A percentile compares a stretch with the other conserved stretches of the same genome.
phyloP scores from a whole-genome alignment of 1,139 yeast genomes.

The Petasospora rhodanensis region DNA sequence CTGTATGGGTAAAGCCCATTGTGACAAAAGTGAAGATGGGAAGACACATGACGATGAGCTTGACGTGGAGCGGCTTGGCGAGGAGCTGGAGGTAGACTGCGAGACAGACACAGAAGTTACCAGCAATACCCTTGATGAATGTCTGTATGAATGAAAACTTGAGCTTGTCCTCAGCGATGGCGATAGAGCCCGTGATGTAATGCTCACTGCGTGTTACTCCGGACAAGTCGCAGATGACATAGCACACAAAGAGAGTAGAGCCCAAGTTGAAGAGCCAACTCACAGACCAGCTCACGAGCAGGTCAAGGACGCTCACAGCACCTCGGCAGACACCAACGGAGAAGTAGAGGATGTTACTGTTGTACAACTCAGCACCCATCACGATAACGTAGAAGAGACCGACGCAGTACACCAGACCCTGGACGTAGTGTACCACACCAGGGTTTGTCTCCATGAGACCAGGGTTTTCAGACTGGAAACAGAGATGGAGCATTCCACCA shows the following conservation, averaged over 20 bases:
- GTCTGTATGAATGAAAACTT: slow-evolving; percentile 50
- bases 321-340: slow-evolving; percentile 63
- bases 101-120: slow-evolving; percentile 69
- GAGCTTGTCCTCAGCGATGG: slow-evolving; percentile 44
- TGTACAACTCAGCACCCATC: slow-evolving; percentile 70
- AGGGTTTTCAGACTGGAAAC: slow-evolving; percentile 49
- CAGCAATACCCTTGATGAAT: slow-evolving; percentile 62
- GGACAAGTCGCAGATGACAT: slow-evolving; percentile 54
- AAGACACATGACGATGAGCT: slow-evolving; percentile 54
- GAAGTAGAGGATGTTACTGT: slow-evolving; percentile 67
- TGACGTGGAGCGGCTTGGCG: slow-evolving; percentile 80
- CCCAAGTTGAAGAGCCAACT: slow-evolving; percentile 65
- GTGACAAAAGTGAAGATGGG: slow-evolving; percentile 73
- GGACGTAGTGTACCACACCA: slow-evolving; percentile 48
- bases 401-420: slow-evolving; percentile 58
- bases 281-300: slow-evolving; percentile 62
- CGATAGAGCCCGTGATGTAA: slow-evolving; percentile 44
- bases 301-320: slow-evolving; percentile 61
- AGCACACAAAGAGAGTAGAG: slow-evolving; percentile 60
- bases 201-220: slow-evolving; percentile 38
- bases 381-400: slow-evolving; percentile 71
- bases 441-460: slow-evolving; percentile 40
- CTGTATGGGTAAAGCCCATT: slow-evolving; percentile 72
- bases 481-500: slow-evolving; percentile 68
- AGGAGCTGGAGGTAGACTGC: slow-evolving; percentile 73